phyloP scores from a whole-genome alignment of 1,284 basidiomycete genomes.

The Ganoderma lucidum region DNA sequence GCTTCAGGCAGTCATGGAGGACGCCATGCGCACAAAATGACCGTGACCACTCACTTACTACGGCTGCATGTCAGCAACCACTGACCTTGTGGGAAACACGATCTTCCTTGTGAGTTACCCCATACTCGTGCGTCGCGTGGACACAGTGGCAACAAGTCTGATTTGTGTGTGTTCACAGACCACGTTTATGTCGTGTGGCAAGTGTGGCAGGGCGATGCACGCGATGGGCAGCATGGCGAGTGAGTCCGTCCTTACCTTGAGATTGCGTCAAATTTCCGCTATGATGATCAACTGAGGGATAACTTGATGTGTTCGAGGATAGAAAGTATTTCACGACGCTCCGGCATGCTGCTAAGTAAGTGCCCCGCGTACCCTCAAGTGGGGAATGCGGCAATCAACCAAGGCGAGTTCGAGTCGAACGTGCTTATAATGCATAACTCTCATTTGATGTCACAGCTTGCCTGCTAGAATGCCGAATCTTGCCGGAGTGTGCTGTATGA shows the following conservation, averaged over 20 bases:
- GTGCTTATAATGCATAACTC: not conserved
- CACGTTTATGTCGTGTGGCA: not conserved
- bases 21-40: too few species aligned
- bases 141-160: not conserved
- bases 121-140: not conserved
- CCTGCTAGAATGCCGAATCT: not conserved
- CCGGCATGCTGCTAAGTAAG: not conserved
- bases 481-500: not conserved
- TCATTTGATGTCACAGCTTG: not conserved
- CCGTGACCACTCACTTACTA: not conserved
- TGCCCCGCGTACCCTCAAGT: not conserved
- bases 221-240: not conserved
- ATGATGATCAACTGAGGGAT: conserved; percentile 4
- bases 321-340: conserved; percentile 4
- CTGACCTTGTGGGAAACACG: not conserved
- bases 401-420: not conserved
- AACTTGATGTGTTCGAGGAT: conserved; percentile 12
- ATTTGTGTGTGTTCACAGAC: not conserved
- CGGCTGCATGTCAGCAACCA: not conserved
- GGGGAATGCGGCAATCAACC: not conserved
- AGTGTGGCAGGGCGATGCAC: not conserved
- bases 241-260: not conserved
- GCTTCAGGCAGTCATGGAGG: not conserved
- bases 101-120: not conserved
- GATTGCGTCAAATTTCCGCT: not conserved